phyloP scores from a whole-genome alignment of 441 rosid species.

The Populus trichocarpa region DNA sequence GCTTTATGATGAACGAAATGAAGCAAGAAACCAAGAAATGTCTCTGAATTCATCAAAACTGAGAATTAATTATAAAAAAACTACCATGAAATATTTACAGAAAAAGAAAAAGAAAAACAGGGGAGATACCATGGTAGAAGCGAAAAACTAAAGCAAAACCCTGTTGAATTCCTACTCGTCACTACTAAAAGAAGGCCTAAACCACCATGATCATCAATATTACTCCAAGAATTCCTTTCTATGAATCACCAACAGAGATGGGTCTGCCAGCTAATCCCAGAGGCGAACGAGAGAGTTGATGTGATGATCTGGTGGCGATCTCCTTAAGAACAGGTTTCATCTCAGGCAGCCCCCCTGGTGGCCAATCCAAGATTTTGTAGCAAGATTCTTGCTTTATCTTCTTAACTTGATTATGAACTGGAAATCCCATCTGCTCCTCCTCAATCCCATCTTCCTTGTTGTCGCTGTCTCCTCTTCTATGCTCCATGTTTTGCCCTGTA shows the following conservation, averaged over 20 bases:
- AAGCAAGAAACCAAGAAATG: not conserved
- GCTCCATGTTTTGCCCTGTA: constrained; percentile 7
- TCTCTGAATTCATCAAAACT: not conserved
- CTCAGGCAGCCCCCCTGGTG: constrained; percentile 22
- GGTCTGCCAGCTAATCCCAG: constrained; percentile 27
- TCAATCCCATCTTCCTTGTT: not conserved
- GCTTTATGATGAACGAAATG: not conserved
- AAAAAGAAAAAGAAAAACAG: not conserved
- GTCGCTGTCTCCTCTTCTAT: not conserved
- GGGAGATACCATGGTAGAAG: not conserved
- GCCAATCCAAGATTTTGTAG: constrained; percentile 21
- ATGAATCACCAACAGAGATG: constrained; percentile 26
- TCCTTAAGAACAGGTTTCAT: constrained; percentile 21
- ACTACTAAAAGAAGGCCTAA: not conserved
- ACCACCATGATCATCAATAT: not conserved
- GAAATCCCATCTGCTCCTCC: constrained; percentile 4
- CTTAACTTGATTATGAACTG: constrained; percentile 31
- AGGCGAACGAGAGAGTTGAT: constrained; percentile 30
- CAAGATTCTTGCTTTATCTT: constrained; percentile 33
- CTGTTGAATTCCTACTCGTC: not conserved
- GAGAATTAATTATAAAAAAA: not conserved
- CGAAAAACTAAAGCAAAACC: not conserved
- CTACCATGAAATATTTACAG: not conserved
- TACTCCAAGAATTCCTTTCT: not conserved
- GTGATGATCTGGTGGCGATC: constrained; percentile 9